phyloP scores from a whole-genome alignment of 306 rosid species.

The Begonia loranthoides region DNA sequence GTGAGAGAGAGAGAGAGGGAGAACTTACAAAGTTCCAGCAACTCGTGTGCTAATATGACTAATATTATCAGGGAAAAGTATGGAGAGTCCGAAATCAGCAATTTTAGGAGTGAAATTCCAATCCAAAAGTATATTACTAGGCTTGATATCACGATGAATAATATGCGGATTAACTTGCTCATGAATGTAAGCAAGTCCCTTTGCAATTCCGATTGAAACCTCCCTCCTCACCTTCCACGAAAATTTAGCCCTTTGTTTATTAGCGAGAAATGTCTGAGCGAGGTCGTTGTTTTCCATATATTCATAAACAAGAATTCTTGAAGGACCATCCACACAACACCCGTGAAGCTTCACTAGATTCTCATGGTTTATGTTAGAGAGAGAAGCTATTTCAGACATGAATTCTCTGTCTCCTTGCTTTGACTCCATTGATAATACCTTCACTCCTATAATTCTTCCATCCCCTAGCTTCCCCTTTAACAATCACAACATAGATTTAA shows the following conservation, averaged over 20 bases:
- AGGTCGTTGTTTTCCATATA: slow-evolving; percentile 18
- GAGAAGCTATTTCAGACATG: slow-evolving; percentile 21
- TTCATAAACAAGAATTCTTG: slow-evolving; percentile 17
- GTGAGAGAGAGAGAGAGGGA: not conserved
- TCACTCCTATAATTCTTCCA: slow-evolving; percentile 16
- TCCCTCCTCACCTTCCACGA: slow-evolving; percentile 14
- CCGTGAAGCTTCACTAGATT: slow-evolving; percentile 17
- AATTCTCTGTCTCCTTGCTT: slow-evolving; percentile 23
- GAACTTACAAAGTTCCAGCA: slow-evolving; percentile 22
- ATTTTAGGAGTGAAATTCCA: slow-evolving; percentile 16
- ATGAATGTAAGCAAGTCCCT: slow-evolving; percentile 16
- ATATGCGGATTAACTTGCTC: slow-evolving; percentile 22
- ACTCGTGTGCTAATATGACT: slow-evolving; percentile 20
- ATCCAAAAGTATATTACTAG: slow-evolving; percentile 22
- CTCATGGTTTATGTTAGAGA: slow-evolving; percentile 14
- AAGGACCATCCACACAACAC: slow-evolving; percentile 15
- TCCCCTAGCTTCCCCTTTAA: slow-evolving; percentile 12
- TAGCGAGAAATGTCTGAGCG: slow-evolving; percentile 13
- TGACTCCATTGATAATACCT: slow-evolving; percentile 18
- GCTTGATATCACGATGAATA: slow-evolving; percentile 20
- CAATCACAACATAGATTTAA: too few relatives aligned
- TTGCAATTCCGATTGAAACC: slow-evolving; percentile 18
- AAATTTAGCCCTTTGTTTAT: slow-evolving; percentile 4
- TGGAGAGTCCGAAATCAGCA: slow-evolving; percentile 24
- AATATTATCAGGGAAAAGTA: slow-evolving; percentile 10